Evolutionary conservation across 202 grass and related monocot species (phyloP).

Genomic region (Sporobolus alterniflorus): DNA sequence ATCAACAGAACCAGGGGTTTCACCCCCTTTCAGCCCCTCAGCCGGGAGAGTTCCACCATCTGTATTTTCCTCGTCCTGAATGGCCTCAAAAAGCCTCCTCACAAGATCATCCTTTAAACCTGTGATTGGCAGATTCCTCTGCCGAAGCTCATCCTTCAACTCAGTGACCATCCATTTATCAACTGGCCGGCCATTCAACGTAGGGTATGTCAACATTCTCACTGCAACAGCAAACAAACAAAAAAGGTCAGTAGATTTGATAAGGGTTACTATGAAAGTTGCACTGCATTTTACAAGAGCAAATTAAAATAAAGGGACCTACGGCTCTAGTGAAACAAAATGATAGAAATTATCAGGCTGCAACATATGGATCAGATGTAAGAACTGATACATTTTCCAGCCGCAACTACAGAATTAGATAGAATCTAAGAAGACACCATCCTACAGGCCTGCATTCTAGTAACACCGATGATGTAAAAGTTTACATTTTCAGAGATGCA

Average conservation of each 20-base stretch:
- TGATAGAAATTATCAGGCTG: neutral
- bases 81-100: slow-evolving; percentile 62
- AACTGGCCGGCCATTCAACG: slow-evolving; percentile 69
- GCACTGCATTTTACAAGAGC: neutral
- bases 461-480: neutral
- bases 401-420: neutral
- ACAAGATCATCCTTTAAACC: slow-evolving; percentile 88
- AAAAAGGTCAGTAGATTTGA: neutral
- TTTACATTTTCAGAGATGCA: neutral
- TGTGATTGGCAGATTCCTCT: slow-evolving; percentile 60
- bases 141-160: slow-evolving; percentile 79
- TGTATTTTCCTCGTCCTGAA: slow-evolving; percentile 53
- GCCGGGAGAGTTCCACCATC: slow-evolving; percentile 2
- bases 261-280: too few relatives aligned
- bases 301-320: neutral
- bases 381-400: neutral
- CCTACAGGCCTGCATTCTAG: neutral
- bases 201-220: slow-evolving; percentile 50
- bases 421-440: neutral
- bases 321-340: slow-evolving; percentile 16
- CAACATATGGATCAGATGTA: neutral
- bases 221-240: neutral
- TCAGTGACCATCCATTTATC: slow-evolving; percentile 86
- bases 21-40: slow-evolving; percentile 11
- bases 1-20: slow-evolving; percentile 23